phyloP scores from a whole-genome alignment of 179 eudicot genomes.

The Silene vulgaris region DNA sequence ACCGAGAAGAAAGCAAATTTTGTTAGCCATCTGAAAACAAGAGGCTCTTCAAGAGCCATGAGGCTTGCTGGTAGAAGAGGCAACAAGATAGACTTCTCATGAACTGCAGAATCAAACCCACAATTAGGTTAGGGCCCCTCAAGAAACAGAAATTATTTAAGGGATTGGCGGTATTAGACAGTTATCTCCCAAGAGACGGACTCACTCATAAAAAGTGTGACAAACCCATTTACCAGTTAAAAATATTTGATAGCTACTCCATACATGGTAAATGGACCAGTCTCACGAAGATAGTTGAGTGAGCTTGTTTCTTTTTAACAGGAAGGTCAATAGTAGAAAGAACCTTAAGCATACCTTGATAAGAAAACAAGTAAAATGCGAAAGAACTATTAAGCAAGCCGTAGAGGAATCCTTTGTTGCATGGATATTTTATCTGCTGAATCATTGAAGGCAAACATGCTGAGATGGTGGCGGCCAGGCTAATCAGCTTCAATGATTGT shows the following conservation, averaged over 20 bases:
- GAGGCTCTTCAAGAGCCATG: constrained; percentile 77
- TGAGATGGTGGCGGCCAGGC: constrained; percentile 59
- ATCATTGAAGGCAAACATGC: constrained; percentile 74
- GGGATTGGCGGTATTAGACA: background rate
- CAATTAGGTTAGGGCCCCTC: background rate
- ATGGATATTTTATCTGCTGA: constrained; percentile 77
- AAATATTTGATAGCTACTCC: background rate
- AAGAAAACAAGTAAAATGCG: constrained; percentile 81
- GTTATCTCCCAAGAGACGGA: background rate
- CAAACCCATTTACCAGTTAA: background rate
- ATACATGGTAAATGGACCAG: background rate
- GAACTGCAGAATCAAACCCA: constrained; percentile 48
- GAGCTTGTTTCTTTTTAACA: background rate
- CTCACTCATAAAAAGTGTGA: background rate
- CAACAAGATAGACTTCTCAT: constrained; percentile 88
- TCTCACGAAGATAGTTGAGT: background rate
- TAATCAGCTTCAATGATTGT: constrained; percentile 51
- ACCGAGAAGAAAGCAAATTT: constrained; percentile 69
- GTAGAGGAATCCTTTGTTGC: constrained; percentile 66
- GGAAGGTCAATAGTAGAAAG: background rate
- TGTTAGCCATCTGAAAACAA: constrained; percentile 63
- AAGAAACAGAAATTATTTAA: background rate
- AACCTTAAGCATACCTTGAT: constrained; percentile 54
- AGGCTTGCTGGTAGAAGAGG: constrained; percentile 88
- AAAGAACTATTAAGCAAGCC: constrained; percentile 69